These are phyloP conservation scores for Pyronema domesticum DNA, from an alignment of 495 filamentous ascomycete genomes.

Conservation along the genomic window DNA sequence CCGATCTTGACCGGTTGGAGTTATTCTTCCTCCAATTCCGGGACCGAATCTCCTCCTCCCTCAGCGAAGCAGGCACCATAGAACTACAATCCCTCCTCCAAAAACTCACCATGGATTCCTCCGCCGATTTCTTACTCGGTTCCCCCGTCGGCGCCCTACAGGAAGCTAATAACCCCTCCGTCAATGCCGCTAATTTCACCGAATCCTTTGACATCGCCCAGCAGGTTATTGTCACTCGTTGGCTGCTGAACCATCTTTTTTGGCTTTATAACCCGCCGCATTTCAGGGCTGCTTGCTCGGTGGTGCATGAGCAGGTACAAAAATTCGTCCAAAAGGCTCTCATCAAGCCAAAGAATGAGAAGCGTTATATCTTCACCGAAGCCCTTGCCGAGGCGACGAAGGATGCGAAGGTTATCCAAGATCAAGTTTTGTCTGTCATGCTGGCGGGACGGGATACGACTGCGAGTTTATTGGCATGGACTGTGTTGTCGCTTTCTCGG, in stretches of 20 bases:
- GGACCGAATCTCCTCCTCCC: not conserved
- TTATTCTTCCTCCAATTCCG: constrained; percentile 12
- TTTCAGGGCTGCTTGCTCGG: constrained; percentile 28
- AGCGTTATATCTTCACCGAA: constrained; percentile 30
- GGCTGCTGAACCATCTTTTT: constrained; percentile 37
- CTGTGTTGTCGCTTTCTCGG: constrained; percentile 33
- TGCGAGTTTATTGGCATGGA: constrained; percentile 37
- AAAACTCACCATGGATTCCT: constrained; percentile 18
- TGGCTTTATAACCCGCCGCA: constrained; percentile 34
- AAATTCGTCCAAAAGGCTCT: not conserved
- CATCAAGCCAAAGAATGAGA: not conserved
- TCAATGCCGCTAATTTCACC: constrained; percentile 2
- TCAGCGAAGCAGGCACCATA: constrained; percentile 8
- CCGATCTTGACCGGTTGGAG: constrained; percentile 15
- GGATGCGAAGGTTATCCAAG: constrained; percentile 35
- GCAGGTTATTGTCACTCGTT: constrained; percentile 24
- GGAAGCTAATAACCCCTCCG: not conserved
- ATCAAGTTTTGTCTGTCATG: constrained; percentile 40
- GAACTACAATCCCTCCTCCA: not conserved
- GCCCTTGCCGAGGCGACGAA: constrained; percentile 30
- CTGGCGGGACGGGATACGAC: constrained; percentile 48
- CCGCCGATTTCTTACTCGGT: constrained; percentile 32
- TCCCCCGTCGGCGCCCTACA: constrained; percentile 25
- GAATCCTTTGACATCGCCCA: constrained; percentile 16
- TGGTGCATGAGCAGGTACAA: constrained; percentile 22